phyloP scores from a whole-genome alignment of 768 basidiomycete species.

The Cystobasidium onofrii region DNA sequence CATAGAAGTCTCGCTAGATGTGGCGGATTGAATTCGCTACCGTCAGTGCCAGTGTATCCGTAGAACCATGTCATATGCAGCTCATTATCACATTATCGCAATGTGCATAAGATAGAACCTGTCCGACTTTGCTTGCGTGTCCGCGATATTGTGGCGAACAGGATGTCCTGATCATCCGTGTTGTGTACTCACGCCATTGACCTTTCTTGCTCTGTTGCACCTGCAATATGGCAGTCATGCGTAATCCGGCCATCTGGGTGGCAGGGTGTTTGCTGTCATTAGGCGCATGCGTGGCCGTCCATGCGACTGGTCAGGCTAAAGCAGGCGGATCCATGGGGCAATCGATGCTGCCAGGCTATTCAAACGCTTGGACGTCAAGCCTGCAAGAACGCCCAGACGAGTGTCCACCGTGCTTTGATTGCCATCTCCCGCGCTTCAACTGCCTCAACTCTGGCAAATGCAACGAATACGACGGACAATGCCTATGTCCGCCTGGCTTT shows the following conservation, averaged over 20 bases:
- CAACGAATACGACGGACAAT: slow-evolving; percentile 86
- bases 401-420: slow-evolving; percentile 72
- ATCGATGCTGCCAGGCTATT: not conserved
- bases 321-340: not conserved
- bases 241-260: not conserved
- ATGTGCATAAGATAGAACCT: not conserved
- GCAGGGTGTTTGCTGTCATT: not conserved
- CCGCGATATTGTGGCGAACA: not conserved
- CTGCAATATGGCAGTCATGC: not conserved
- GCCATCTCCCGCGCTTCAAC: slow-evolving; percentile 76
- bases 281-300: not conserved
- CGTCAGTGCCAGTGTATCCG: not conserved
- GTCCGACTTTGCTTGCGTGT: not conserved
- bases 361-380: not conserved
- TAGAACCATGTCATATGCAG: not conserved
- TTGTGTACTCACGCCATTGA: too few species aligned
- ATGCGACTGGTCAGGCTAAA: not conserved
- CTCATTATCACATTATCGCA: not conserved
- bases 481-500: slow-evolving; percentile 95
- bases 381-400: not conserved
- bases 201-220: too few species aligned
- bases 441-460: slow-evolving; percentile 90
- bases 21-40: not conserved
- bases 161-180: too few species aligned
- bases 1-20: not conserved